Conservation (phyloP, 306 rosid species). For the Biancaea sappan region DNA sequence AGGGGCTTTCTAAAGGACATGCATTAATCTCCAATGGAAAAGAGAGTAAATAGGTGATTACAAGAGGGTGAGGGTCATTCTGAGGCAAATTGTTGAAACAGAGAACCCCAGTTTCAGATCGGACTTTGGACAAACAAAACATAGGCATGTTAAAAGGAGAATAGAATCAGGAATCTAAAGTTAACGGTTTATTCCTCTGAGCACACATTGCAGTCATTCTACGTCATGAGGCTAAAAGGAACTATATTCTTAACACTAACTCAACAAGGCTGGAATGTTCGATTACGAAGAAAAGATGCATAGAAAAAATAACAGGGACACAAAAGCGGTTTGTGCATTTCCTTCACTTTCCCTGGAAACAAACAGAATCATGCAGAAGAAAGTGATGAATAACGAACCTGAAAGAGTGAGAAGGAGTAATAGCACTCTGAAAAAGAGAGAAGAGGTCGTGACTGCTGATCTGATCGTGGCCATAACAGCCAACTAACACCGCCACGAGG, state of each 20-base stretch:
- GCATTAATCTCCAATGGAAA: not conserved
- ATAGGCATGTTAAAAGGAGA: not conserved
- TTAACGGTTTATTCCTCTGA: constrained; percentile 9
- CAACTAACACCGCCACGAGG: constrained; percentile 6
- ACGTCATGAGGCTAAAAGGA: constrained; percentile 4
- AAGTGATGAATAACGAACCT: constrained; percentile 42
- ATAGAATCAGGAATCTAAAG: constrained; percentile 12
- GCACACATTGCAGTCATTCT: not conserved
- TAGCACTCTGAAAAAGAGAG: constrained; percentile 42
- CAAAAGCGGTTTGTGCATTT: not conserved
- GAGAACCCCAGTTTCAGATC: not conserved
- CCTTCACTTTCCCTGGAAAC: constrained; percentile 28
- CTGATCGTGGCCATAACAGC: constrained; percentile 27
- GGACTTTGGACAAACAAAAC: not conserved
- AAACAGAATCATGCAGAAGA: constrained; percentile 28
- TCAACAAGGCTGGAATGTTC: constrained; percentile 26
- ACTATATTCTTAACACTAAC: constrained; percentile 25
- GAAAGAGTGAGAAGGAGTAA: constrained; percentile 54
- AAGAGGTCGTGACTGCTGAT: constrained; percentile 52
- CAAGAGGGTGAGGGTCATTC: not conserved
- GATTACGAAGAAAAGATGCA: not conserved
- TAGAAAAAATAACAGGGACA: not conserved
- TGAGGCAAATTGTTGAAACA: not conserved
- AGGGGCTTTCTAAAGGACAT: not conserved
- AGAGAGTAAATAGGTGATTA: not conserved